These are phyloP conservation scores for Chaetomiaceae sp. DNA, from an alignment of 2,329 filamentous ascomycete species.

Conservation along the genomic window DNA sequence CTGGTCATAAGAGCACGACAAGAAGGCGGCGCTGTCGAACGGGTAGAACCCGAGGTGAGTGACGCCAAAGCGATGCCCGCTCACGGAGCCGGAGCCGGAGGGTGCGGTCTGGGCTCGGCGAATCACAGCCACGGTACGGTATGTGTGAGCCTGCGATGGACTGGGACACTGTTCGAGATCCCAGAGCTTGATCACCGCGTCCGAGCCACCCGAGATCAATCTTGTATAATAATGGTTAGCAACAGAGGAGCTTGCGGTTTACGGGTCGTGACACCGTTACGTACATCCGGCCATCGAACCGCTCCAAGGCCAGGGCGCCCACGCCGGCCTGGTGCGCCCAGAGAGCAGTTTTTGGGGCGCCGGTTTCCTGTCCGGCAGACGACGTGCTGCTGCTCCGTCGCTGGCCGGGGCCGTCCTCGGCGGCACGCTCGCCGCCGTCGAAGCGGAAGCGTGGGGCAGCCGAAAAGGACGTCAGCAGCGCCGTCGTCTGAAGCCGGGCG, in stretches of 20 bases:
- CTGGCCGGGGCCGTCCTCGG: slow-evolving; percentile 26
- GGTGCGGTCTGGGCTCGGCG: slow-evolving; percentile 32
- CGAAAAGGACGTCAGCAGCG: slow-evolving; percentile 63
- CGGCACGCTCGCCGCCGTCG: slow-evolving; percentile 49
- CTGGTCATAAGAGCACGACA: slow-evolving; percentile 73
- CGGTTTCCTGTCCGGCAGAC: not conserved
- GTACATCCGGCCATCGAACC: slow-evolving; percentile 71
- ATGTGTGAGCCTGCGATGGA: slow-evolving; percentile 41
- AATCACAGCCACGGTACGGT: slow-evolving; percentile 48
- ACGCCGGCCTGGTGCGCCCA: slow-evolving; percentile 74
- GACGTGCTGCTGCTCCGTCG: not conserved
- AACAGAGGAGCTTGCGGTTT: not conserved
- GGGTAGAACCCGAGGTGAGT: slow-evolving; percentile 74
- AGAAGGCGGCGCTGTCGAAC: slow-evolving; percentile 68
- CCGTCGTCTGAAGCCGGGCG: slow-evolving; percentile 57
- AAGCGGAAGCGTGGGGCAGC: slow-evolving; percentile 63
- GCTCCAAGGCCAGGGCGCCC: slow-evolving; percentile 72
- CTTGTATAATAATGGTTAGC: slow-evolving; percentile 35
- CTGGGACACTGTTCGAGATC: slow-evolving; percentile 62
- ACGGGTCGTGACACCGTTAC: too few relatives aligned
- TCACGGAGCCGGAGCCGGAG: not conserved
- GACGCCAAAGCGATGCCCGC: slow-evolving; percentile 57
- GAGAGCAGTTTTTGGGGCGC: slow-evolving; percentile 25
- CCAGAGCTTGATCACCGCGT: slow-evolving; percentile 81
- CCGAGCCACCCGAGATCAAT: slow-evolving; percentile 77